Percentiles rank a stretch among this genome's conserved stretches.
Evolutionary conservation across 495 filamentous ascomycete species (phyloP).

Genomic region (Penicillium malachiteum): DNA sequence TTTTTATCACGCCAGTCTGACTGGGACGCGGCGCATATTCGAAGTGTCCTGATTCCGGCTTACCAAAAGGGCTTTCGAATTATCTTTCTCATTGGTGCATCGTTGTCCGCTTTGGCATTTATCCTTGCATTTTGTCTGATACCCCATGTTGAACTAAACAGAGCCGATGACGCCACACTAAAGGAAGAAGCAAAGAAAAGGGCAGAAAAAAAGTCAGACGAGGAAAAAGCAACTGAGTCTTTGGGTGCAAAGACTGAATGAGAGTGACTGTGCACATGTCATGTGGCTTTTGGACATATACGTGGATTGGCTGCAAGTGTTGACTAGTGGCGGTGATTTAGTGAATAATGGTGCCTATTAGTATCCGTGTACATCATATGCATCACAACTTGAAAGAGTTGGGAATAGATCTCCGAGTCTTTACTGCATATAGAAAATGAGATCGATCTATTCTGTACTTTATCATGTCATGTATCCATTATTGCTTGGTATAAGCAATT

Average conservation of each 20-base stretch:
- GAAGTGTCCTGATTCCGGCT: slow-evolving; percentile 40
- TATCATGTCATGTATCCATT: too few relatives aligned
- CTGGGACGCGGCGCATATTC: slow-evolving; percentile 35
- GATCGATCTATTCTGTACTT: too few relatives aligned
- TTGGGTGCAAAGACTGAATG: background rate
- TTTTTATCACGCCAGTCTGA: slow-evolving; percentile 29
- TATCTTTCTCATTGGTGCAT: slow-evolving; percentile 50
- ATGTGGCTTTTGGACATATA: background rate
- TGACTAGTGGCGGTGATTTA: too few relatives aligned
- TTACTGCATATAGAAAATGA: too few relatives aligned
- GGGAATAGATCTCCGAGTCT: too few relatives aligned
- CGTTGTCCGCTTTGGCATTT: slow-evolving; percentile 46
- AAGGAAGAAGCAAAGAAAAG: slow-evolving; percentile 45
- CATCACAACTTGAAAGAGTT: too few relatives aligned
- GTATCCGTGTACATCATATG: too few relatives aligned
- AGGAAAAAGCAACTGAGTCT: slow-evolving; percentile 3
- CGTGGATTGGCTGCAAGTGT: too few relatives aligned
- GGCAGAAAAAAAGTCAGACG: slow-evolving; percentile 16
- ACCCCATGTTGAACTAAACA: slow-evolving; percentile 44
- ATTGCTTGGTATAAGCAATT: too few relatives aligned
- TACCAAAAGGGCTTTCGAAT: slow-evolving; percentile 51
- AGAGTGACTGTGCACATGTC: background rate
- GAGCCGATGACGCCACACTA: slow-evolving; percentile 46
- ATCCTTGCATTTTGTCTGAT: slow-evolving; percentile 44
- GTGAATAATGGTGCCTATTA: too few relatives aligned